Conservation (phyloP, 2,329 filamentous ascomycete genomes). For the Orbilia javanica region DNA sequence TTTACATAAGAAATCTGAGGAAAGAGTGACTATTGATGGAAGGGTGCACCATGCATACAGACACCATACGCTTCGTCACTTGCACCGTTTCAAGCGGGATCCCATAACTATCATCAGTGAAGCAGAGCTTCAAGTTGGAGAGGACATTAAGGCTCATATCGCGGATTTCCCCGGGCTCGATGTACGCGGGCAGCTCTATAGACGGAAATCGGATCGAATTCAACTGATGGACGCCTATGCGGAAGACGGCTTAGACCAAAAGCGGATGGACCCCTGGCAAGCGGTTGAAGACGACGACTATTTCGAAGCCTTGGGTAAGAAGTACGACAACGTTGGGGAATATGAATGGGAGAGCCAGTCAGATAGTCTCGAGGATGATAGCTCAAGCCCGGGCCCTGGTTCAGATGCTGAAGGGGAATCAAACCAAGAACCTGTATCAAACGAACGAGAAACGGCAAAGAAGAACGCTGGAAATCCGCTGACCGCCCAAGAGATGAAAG, state of each 20-base stretch:
- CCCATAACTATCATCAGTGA: conserved; percentile 37
- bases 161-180: conserved; percentile 17
- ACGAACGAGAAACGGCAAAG: background rate
- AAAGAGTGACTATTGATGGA: background rate
- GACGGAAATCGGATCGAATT: conserved; percentile 12
- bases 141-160: conserved; percentile 39
- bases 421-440: background rate
- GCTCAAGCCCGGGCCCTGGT: conserved; percentile 22
- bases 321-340: background rate
- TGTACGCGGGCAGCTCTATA: conserved; percentile 18
- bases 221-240: conserved; percentile 3
- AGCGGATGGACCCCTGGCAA: conserved; percentile 22
- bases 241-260: background rate
- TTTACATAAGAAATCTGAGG: background rate
- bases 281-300: background rate
- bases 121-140: background rate
- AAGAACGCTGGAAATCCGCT: background rate
- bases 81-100: conserved; percentile 15
- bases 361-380: background rate
- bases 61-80: conserved; percentile 27
- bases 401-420: conserved; percentile 11
- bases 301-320: conserved; percentile 1
- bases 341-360: background rate
- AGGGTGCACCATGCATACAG: conserved; percentile 3
- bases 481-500: conserved; percentile 11